Percentiles rank a stretch among this genome's conserved stretches.
Evolutionary conservation across 495 filamentous ascomycete genomes (phyloP).

Genomic region (Barbatosphaeria neglecta): DNA sequence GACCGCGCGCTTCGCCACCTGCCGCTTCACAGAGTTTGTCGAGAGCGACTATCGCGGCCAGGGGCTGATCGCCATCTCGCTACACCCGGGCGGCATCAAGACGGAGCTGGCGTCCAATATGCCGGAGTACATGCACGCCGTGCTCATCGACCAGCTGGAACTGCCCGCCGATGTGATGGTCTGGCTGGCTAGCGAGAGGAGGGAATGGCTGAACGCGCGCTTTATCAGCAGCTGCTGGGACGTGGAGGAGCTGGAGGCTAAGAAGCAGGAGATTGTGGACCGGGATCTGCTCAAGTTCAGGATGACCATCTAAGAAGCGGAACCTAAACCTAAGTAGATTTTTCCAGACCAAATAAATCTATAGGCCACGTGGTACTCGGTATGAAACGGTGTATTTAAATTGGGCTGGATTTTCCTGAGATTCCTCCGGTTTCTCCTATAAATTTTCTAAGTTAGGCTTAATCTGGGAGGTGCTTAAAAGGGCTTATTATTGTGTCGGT

Average conservation of each 20-base stretch:
- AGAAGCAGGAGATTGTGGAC: constrained; percentile 31
- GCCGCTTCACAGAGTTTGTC: constrained; percentile 32
- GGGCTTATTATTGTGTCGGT: no score
- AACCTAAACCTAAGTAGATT: neutral
- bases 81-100: constrained; percentile 35
- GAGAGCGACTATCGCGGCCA: constrained; percentile 26
- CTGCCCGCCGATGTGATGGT: constrained; percentile 25
- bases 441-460: no score
- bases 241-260: constrained; percentile 33
- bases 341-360: no score
- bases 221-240: constrained; percentile 31
- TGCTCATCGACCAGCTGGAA: constrained; percentile 19
- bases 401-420: no score
- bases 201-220: constrained; percentile 28
- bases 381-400: no score
- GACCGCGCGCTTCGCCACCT: constrained; percentile 26
- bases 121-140: constrained; percentile 8
- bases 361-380: no score
- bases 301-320: constrained; percentile 12
- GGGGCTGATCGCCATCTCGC: constrained; percentile 25
- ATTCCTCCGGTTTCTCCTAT: no score
- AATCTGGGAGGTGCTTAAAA: no score
- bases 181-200: constrained; percentile 21
- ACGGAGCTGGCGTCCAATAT: constrained; percentile 24
- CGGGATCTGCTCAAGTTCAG: constrained; percentile 32